phyloP scores from a whole-genome alignment of 441 rosid genomes.

The Jatropha multifida region DNA sequence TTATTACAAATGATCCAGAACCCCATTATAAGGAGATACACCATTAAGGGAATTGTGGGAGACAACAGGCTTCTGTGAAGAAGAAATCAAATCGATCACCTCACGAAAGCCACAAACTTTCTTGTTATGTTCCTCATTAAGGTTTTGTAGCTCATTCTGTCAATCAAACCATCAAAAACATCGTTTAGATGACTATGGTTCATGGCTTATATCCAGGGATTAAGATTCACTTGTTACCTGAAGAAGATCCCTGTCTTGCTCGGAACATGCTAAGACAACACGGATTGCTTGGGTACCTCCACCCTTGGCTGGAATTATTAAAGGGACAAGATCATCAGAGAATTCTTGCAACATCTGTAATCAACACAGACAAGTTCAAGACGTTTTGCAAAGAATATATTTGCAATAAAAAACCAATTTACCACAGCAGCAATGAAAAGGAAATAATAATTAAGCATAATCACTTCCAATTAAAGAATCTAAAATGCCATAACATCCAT shows the following conservation, averaged over 20 bases:
- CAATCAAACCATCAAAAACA: conserved; percentile 27
- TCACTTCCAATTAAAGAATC: conserved; percentile 10
- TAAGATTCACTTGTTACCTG: conserved; percentile 43
- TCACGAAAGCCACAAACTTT: conserved; percentile 81
- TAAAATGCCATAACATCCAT: conserved; percentile 17
- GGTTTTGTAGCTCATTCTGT: conserved; percentile 67
- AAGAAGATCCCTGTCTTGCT: conserved; percentile 66
- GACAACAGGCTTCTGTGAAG: conserved; percentile 80
- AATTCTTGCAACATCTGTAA: conserved; percentile 65
- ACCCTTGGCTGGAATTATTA: conserved; percentile 63
- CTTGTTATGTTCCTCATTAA: conserved; percentile 61
- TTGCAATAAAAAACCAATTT: conserved; percentile 8
- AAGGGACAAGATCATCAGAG: conserved; percentile 63
- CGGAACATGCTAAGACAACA: conserved; percentile 64
- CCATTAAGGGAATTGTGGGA: conserved; percentile 80
- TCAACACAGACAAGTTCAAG: conserved; percentile 19
- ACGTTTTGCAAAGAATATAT: conserved; percentile 4
- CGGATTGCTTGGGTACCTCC: conserved; percentile 73
- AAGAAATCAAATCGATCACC: conserved; percentile 83
- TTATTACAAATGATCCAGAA: conserved; percentile 13
- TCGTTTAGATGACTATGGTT: conserved; percentile 6
- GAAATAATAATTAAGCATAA: neutral
- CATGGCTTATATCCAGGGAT: neutral
- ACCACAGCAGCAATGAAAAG: conserved; percentile 3
- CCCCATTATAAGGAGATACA: conserved; percentile 33